phyloP scores from a whole-genome alignment of 2,329 filamentous ascomycete species.

The Alternaria angustiovoidea region DNA sequence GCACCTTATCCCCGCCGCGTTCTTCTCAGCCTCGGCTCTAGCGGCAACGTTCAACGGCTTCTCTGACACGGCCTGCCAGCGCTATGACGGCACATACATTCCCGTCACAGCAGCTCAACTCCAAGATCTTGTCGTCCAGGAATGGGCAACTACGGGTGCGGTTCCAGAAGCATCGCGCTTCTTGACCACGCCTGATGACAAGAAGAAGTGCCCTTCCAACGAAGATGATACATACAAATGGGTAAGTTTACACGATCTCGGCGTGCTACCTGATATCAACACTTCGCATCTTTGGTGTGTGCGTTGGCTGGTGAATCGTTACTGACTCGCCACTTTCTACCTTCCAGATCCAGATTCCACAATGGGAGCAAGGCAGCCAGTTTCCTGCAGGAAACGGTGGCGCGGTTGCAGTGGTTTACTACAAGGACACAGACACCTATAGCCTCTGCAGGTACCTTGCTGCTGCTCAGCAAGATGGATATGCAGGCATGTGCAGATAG shows the following conservation, averaged over 20 bases:
- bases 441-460: not conserved
- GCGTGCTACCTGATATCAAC: not conserved
- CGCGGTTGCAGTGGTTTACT: slow-evolving; percentile 6
- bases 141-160: not conserved
- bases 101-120: not conserved
- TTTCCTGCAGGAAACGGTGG: not conserved
- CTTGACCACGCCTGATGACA: not conserved
- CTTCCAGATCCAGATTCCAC: not conserved
- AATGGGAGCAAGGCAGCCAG: not conserved
- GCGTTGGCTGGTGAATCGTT: not conserved
- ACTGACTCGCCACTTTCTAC: not conserved
- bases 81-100: not conserved
- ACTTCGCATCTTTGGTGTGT: not conserved
- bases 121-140: not conserved
- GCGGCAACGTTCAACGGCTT: slow-evolving; percentile 2
- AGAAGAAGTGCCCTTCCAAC: not conserved
- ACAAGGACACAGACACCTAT: slow-evolving; percentile 15
- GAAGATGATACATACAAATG: not conserved
- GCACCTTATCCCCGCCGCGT: not conserved
- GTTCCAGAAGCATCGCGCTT: not conserved
- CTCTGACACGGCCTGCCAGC: not conserved
- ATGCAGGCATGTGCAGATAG: not conserved
- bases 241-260: not conserved
- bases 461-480: not conserved
- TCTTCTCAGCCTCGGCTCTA: not conserved